Evolutionary conservation across 1,284 basidiomycete genomes (phyloP).

Genomic region (Apiotrichum gracile): DNA sequence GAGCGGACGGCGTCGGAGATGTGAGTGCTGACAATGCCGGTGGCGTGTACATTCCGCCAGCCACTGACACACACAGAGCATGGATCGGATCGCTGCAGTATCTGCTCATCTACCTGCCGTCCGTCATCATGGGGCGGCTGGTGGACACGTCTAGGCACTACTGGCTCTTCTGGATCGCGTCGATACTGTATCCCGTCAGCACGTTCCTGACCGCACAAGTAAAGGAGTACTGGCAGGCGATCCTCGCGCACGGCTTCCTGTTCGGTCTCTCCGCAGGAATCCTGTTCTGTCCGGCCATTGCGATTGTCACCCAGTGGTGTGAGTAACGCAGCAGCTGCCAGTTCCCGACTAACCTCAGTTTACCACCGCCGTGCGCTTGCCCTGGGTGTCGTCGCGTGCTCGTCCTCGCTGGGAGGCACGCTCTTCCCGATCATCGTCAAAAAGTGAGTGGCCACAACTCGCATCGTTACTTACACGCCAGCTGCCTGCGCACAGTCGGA

Average conservation of each 20-base stretch:
- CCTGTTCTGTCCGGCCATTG: constrained; percentile 51
- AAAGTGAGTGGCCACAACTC: constrained; percentile 43
- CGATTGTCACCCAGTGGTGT: constrained; percentile 53
- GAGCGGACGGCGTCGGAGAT: constrained; percentile 11
- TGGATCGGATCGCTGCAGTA: constrained; percentile 68
- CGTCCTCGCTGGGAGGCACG: constrained; percentile 42
- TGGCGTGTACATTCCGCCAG: background rate
- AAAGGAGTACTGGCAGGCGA: constrained; percentile 54
- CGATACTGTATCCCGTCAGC: constrained; percentile 49
- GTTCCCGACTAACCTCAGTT: too few species aligned
- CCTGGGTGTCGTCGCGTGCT: constrained; percentile 21
- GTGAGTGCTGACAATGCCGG: constrained; percentile 6
- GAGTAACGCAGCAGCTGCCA: background rate
- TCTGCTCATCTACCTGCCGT: constrained; percentile 49
- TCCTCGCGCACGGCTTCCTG: constrained; percentile 13
- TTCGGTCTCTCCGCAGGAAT: constrained; percentile 34
- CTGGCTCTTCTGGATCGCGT: constrained; percentile 48
- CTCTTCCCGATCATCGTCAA: constrained; percentile 51
- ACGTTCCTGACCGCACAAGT: constrained; percentile 55
- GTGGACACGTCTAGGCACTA: constrained; percentile 56
- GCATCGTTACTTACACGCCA: constrained; percentile 38
- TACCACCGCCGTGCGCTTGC: constrained; percentile 20
- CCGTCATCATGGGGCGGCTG: constrained; percentile 52
- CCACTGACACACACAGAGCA: constrained; percentile 25
- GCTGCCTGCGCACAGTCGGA: constrained; percentile 9